Evolutionary conservation across 306 rosid species (phyloP), one percentile per base, ranked within the genome.

Genomic region (Ormosia emarginata): DNA sequence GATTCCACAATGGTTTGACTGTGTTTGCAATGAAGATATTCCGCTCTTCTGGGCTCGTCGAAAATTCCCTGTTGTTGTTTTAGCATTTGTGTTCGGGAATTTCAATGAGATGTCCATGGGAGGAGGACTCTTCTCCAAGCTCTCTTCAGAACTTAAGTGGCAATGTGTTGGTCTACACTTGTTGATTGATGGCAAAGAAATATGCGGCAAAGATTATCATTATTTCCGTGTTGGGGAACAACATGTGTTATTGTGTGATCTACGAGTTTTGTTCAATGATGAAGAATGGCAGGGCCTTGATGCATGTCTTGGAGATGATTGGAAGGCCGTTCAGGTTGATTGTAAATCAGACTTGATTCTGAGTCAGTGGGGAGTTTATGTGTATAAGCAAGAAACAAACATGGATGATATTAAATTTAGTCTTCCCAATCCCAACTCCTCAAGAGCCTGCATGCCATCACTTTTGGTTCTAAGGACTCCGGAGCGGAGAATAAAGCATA

Each of bases 261-360:
- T 74, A 5, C 78, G 41, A 37, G 40, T 50, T 77, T 65, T 77
- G 65, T 65, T 65, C 10, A 77, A 7, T 66, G 66, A 78, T 12
- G 67, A 65, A 52, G 74, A 65, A 41, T 78, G 55, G 66, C 40
- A 52, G 6, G 8, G 49, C 3, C 74, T 63, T 66, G 74, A 78
- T 78, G 65, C 74, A 66, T 6, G 40, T 78, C 3, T 78, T 66
- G 82, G 67, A 18, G 74, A 67, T 39, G 82, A 49, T 18, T 77
- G 80, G 70, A 75, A 32, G 46, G 12, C 15, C 46, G 10, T 76
- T 44, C 47, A 76, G 9, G 30, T 76, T 30, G 58, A 61, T n/a
- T 76, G 33, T 62, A 32, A 46, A 6, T 30, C 59, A 75, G 9
- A 5, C 6, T 3, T 74, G 43, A 17, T 4, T n/a, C 46, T 44